These are phyloP conservation scores for Pseudocercospora vitis DNA, from an alignment of 2,329 filamentous ascomycete genomes.

Conservation along the genomic window DNA sequence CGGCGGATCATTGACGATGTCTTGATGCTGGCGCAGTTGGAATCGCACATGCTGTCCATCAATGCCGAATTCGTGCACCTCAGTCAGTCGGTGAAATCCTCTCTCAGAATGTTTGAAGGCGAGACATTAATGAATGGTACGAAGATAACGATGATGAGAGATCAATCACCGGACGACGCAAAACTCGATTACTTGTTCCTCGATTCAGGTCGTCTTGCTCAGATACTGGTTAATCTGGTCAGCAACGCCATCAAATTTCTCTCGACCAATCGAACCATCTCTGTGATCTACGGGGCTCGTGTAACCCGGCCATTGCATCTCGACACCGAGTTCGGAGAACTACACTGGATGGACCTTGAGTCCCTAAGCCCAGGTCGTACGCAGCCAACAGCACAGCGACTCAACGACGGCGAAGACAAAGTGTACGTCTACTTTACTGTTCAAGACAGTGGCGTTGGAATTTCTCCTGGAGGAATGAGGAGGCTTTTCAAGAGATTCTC, in stretches of 20 bases:
- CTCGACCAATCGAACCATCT: slow-evolving; percentile 8
- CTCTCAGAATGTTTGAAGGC: slow-evolving; percentile 43
- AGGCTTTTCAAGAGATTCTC: slow-evolving; percentile 67
- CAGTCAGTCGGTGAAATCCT: slow-evolving; percentile 36
- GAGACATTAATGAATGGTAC: slow-evolving; percentile 40
- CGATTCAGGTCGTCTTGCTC: slow-evolving; percentile 24
- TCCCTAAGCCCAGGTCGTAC: neutral
- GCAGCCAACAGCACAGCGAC: neutral
- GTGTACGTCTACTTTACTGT: slow-evolving; percentile 36
- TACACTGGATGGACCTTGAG: slow-evolving; percentile 12
- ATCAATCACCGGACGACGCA: slow-evolving; percentile 10
- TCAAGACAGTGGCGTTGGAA: slow-evolving; percentile 43
- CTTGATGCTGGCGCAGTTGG: slow-evolving; percentile 45
- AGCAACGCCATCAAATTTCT: slow-evolving; percentile 19
- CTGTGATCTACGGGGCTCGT: slow-evolving; percentile 16
- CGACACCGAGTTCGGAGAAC: slow-evolving; percentile 13
- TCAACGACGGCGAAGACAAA: slow-evolving; percentile 32
- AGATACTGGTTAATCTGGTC: slow-evolving; percentile 28
- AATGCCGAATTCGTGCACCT: slow-evolving; percentile 41
- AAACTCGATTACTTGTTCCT: slow-evolving; percentile 23
- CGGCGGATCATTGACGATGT: slow-evolving; percentile 50
- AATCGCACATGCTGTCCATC: slow-evolving; percentile 39
- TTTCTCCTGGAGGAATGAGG: slow-evolving; percentile 40
- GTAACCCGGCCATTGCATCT: slow-evolving; percentile 4
- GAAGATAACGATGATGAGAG: slow-evolving; percentile 22